Evolutionary conservation across 1,139 yeast genomes (phyloP).

Genomic region (Meyerozyma carpophila): DNA sequence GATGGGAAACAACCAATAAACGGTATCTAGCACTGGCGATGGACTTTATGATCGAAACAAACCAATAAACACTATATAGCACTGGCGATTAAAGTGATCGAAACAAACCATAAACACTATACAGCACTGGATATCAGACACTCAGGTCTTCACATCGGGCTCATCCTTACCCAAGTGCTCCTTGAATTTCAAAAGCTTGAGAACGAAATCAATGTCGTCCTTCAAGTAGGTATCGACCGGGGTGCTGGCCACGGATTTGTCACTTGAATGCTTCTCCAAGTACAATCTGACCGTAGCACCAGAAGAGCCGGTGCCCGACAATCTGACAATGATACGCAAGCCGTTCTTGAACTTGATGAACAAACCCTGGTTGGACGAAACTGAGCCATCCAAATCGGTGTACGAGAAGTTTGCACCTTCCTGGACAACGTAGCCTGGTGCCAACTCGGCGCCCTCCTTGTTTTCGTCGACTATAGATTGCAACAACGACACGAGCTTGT

Average conservation of each 20-base stretch:
- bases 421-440: slow-evolving; percentile 46
- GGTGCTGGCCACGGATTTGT: slow-evolving; percentile 42
- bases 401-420: slow-evolving; percentile 89
- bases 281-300: slow-evolving; percentile 97
- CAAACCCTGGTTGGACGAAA: slow-evolving; percentile 87
- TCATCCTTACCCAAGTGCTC: slow-evolving; percentile 74
- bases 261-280: slow-evolving; percentile 76
- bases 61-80: not conserved
- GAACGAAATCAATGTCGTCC: slow-evolving; percentile 57
- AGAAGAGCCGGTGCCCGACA: slow-evolving; percentile 96
- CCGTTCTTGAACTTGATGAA: slow-evolving; percentile 80
- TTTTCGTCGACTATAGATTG: slow-evolving; percentile 28
- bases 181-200: slow-evolving; percentile 65
- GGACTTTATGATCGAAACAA: not conserved
- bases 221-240: slow-evolving; percentile 69
- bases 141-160: slow-evolving; percentile 82
- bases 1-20: not conserved
- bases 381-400: slow-evolving; percentile 92
- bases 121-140: no score
- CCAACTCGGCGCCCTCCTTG: slow-evolving; percentile 39
- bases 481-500: slow-evolving; percentile 57
- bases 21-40: not conserved
- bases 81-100: no score
- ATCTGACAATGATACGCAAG: slow-evolving; percentile 79
- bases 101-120: no score